Evolutionary conservation across 495 filamentous ascomycete genomes (phyloP).

Genomic region (Neurospora sp.): DNA sequence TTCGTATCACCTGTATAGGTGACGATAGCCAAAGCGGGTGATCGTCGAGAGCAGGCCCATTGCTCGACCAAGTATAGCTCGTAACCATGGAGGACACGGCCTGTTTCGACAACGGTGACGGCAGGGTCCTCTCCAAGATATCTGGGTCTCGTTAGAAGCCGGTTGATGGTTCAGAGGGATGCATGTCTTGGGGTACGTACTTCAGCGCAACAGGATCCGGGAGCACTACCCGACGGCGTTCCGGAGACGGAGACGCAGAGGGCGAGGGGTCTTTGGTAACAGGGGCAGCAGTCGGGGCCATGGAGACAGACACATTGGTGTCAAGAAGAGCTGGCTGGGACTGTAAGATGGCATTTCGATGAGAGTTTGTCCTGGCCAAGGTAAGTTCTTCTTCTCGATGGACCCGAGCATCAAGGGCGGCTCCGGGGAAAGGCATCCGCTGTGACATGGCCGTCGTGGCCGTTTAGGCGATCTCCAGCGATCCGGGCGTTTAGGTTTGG

Average conservation of each 20-base stretch:
- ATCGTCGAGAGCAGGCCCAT: slow-evolving; percentile 87
- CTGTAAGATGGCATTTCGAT: slow-evolving; percentile 6
- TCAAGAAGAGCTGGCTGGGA: slow-evolving; percentile 3
- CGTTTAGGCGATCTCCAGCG: not conserved
- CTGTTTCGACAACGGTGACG: slow-evolving; percentile 63
- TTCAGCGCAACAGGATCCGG: slow-evolving; percentile 65
- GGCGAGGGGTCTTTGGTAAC: not conserved
- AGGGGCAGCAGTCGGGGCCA: slow-evolving; percentile 5
- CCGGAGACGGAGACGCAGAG: slow-evolving; percentile 9
- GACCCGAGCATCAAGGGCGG: slow-evolving; percentile 17
- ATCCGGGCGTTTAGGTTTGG: not conserved
- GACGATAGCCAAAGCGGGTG: slow-evolving; percentile 85
- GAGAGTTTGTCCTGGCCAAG: slow-evolving; percentile 15
- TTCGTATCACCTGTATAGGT: slow-evolving; percentile 86
- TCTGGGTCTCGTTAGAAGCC: slow-evolving; percentile 22
- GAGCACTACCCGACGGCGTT: slow-evolving; percentile 49
- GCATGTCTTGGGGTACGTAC: slow-evolving; percentile 17
- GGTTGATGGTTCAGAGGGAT: not conserved
- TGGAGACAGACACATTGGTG: slow-evolving; percentile 3
- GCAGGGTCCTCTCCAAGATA: slow-evolving; percentile 84
- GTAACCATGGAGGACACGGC: slow-evolving; percentile 64
- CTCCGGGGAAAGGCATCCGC: slow-evolving; percentile 14
- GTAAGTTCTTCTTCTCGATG: slow-evolving; percentile 25
- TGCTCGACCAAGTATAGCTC: slow-evolving; percentile 94
- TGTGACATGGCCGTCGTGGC: slow-evolving; percentile 16